A percentile compares a stretch with the other conserved stretches of the same genome.
These are phyloP conservation scores for Stephania cephalantha DNA, from an alignment of 164 flowering plant genomes.

Conservation along the genomic window DNA sequence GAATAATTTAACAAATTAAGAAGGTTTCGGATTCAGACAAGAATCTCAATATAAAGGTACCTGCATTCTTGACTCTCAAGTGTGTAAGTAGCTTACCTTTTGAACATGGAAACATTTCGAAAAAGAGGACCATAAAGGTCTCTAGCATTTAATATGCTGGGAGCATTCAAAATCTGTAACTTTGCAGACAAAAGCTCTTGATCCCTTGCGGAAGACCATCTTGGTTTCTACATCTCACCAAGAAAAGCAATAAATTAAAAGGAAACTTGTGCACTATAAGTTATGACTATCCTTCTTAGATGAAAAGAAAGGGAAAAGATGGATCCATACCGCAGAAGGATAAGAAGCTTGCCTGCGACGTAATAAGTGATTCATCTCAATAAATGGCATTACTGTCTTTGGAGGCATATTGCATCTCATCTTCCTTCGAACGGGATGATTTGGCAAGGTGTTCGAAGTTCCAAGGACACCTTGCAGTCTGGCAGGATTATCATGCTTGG, in stretches of 20 bases:
- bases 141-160: background rate
- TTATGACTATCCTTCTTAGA: background rate
- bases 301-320: background rate
- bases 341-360: constrained; percentile 15
- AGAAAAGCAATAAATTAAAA: background rate
- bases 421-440: constrained; percentile 3
- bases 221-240: constrained; percentile 12
- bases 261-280: background rate
- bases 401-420: constrained; percentile 12
- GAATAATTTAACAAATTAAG: no score
- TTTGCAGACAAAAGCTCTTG: constrained; percentile 15
- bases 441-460: background rate
- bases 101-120: constrained; percentile 18
- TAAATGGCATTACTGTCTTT: constrained; percentile 13
- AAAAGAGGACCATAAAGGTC: constrained; percentile 17
- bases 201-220: constrained; percentile 13
- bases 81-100: constrained; percentile 7
- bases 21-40: no score
- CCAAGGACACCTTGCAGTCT: background rate
- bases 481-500: background rate
- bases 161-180: constrained; percentile 13
- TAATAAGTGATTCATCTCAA: constrained; percentile 16
- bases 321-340: constrained; percentile 10
- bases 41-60: background rate
- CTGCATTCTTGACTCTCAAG: background rate